Conservation (phyloP, 1,139 yeast genomes). For the Nakaseomyces kungkrabaensis region DNA sequence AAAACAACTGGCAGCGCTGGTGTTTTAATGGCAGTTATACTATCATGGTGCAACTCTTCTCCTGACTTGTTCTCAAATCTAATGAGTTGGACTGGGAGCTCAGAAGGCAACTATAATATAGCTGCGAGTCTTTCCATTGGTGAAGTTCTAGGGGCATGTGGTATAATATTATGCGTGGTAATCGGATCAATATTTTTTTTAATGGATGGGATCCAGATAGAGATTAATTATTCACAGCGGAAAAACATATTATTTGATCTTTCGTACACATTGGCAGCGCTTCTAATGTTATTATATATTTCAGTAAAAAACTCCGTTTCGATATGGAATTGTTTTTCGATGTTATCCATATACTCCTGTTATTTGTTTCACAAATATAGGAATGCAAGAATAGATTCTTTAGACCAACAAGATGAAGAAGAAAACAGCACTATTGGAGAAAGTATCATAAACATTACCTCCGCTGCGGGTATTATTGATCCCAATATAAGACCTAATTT, state of each 20-base stretch:
- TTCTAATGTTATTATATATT: slow-evolving; percentile 19
- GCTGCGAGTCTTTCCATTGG: slow-evolving; percentile 68
- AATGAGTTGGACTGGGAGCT: slow-evolving; percentile 34
- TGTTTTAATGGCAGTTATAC: slow-evolving; percentile 32
- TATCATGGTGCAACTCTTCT: slow-evolving; percentile 89
- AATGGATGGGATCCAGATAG: slow-evolving; percentile 18
- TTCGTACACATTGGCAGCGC: slow-evolving; percentile 18
- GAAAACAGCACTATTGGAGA: slow-evolving; percentile 1
- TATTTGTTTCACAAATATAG: slow-evolving; percentile 18
- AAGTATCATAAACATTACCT: not conserved
- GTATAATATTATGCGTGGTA: slow-evolving; percentile 29
- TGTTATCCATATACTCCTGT: slow-evolving; percentile 20
- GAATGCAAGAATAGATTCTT: not conserved
- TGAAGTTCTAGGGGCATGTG: slow-evolving; percentile 44
- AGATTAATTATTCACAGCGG: slow-evolving; percentile 15
- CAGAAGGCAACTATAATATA: slow-evolving; percentile 51
- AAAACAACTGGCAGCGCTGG: slow-evolving; percentile 1
- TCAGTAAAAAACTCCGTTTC: slow-evolving; percentile 20
- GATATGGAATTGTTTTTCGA: slow-evolving; percentile 19
- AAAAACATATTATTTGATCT: slow-evolving; percentile 21
- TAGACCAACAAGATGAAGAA: not conserved
- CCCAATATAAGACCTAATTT: slow-evolving; percentile 23
- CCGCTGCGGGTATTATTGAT: slow-evolving; percentile 7
- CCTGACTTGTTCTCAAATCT: slow-evolving; percentile 83
- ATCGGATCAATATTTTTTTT: slow-evolving; percentile 26